phyloP scores from a whole-genome alignment of 2,329 filamentous ascomycete genomes.

The Ceratocystis huliohia region DNA sequence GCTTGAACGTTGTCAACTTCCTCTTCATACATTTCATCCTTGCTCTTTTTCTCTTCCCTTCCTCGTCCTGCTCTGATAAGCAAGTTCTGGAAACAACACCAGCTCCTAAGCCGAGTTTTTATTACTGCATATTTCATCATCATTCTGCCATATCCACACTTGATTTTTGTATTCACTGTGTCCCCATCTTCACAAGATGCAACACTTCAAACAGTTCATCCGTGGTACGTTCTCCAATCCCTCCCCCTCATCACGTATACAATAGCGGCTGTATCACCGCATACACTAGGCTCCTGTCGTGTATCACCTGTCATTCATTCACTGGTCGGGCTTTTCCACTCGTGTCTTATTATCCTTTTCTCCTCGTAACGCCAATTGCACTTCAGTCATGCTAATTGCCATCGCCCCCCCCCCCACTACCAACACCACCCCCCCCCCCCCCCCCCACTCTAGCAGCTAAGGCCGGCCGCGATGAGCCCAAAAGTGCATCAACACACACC shows the following conservation, averaged over 20 bases:
- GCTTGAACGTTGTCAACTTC: neutral
- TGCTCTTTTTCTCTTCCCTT: neutral
- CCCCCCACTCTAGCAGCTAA: constrained; percentile 11
- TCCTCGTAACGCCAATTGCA: neutral
- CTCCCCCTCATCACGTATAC: neutral
- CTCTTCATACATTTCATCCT: neutral
- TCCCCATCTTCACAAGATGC: constrained; percentile 11
- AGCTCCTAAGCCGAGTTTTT: neutral
- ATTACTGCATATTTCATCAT: neutral
- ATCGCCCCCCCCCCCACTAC: too few species aligned
- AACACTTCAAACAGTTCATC: constrained; percentile 20
- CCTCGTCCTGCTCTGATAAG: neutral
- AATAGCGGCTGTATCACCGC: neutral
- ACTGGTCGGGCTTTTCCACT: neutral
- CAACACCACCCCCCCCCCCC: too few species aligned
- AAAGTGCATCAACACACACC: constrained; percentile 1
- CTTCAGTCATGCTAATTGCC: neutral
- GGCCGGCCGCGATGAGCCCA: constrained; percentile 16
- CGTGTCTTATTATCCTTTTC: neutral
- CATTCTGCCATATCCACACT: neutral
- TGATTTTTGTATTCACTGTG: constrained; percentile 4
- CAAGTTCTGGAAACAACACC: neutral
- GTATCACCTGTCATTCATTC: constrained; percentile 1
- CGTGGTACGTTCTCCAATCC: constrained; percentile 17
- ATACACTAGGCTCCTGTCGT: neutral